Conservation (phyloP, 179 eudicot genomes). For the Gypsophila paniculata region DNA sequence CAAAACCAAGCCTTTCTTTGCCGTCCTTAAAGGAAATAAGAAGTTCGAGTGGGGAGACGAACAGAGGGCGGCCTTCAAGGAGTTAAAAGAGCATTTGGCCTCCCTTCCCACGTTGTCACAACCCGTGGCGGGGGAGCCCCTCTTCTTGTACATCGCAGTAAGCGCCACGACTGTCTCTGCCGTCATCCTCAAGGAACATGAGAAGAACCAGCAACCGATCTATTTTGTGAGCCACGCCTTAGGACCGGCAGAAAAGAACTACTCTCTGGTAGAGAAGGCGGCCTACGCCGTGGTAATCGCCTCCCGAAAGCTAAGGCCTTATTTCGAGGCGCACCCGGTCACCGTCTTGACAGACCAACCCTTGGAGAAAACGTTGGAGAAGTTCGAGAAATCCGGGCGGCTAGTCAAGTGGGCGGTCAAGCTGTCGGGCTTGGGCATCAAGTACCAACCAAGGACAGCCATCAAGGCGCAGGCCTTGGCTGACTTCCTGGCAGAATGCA, state of each 20-base stretch:
- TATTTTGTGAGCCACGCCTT: neutral
- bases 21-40: neutral
- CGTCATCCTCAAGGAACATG: neutral
- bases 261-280: neutral
- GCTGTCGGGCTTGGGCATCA: neutral
- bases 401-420: neutral
- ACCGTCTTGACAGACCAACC: neutral
- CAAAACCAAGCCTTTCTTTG: neutral
- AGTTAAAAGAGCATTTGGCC: neutral
- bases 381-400: neutral
- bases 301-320: neutral
- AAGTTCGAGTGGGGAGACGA: neutral
- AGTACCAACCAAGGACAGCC: neutral
- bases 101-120: neutral
- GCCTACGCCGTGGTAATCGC: neutral
- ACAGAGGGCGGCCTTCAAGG: neutral
- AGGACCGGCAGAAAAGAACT: neutral
- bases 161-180: neutral
- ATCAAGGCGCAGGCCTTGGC: neutral
- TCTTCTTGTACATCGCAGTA: neutral
- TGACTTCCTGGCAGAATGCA: neutral
- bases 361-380: neutral
- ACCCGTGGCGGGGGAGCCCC: neutral
- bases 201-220: neutral
- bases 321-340: neutral